Conservation (phyloP, 345 rosid genomes). For the Pistacia vera region DNA sequence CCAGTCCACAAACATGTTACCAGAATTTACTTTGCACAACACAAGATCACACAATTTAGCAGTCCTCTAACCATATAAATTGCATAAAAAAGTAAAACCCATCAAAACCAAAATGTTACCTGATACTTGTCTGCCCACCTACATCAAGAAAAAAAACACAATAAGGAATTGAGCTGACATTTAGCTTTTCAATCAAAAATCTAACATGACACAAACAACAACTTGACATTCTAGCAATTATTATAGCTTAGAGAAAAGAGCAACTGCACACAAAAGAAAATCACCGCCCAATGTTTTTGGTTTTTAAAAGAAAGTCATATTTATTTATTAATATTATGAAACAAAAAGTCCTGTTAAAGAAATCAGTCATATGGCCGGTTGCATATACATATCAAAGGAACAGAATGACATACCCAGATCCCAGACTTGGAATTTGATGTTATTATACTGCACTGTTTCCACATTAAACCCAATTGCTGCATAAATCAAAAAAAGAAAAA, state of each 20-base stretch:
- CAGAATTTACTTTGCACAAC: background rate
- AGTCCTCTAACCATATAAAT: background rate
- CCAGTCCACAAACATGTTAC: too few species aligned
- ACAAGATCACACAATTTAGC: background rate
- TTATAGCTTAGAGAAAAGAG: background rate
- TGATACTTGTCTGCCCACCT: conserved; percentile 84
- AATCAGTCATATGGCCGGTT: background rate
- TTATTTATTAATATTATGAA: too few species aligned
- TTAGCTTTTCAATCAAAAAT: background rate
- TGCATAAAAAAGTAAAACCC: background rate
- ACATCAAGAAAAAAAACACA: conserved; percentile 27
- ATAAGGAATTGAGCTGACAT: conserved; percentile 10
- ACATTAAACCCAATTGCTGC: conserved; percentile 98
- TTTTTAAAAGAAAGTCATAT: background rate
- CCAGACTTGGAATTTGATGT: conserved; percentile 95
- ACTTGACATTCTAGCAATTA: background rate
- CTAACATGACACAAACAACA: background rate
- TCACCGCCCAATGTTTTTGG: background rate
- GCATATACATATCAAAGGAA: conserved; percentile 14
- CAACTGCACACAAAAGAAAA: background rate
- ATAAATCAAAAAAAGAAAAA: conserved; percentile 17
- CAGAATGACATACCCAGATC: conserved; percentile 57
- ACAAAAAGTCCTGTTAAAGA: background rate
- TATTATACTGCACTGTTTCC: conserved; percentile 92
- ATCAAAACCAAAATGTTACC: conserved; percentile 38